Base-by-base conservation (phyloP, 306 rosid species). In the Castanea crenata region DNA sequence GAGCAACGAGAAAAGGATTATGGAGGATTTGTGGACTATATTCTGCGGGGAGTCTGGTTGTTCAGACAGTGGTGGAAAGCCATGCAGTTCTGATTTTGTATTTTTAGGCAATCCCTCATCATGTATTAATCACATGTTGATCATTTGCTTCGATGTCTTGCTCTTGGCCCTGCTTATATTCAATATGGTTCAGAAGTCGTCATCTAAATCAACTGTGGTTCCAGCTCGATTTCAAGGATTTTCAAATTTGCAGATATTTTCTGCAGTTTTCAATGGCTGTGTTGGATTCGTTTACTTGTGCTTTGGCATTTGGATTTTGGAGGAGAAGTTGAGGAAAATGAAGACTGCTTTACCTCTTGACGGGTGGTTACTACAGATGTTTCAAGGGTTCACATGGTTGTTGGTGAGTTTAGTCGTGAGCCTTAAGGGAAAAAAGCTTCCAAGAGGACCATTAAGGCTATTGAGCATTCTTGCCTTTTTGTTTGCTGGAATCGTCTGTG, bases 291-390 rank as follows among this genome's bases (percentile, higher is more conserved):
- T 72, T 14, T 88, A 91, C 84, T 75, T 89, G 84, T 74, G 83
- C 77, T 79, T 83, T 52, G 95, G 95, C 6, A 76, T 90, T 82
- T 89, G 93, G 91, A 46, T 51, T 79, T 79, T 94, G 69, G 94
- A 79, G 83, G 90, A 94, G 84, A 87, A 84, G 21, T 80, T 90
- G 85, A 86, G 83, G 81, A 83, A 58, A 83, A 71, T 63, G 31
- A 68, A 87, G n/a, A 74, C 90, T 38, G 87, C 80, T 64, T 80
- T 94, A 76, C 99, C 99, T 69, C 77, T 87, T 57, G 73, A 73
- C 55, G 25, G 68, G 71, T 89, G 92, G 90, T 55, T 83, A 6
- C 72, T 74, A 32, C 41, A 62, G 19, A 55, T 83, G 54, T 67
- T 85, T 80, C 92, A 89, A 51, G 92, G 92, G 38, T 38, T 83